These are phyloP conservation scores for Pulveroboletus sp. DNA, from an alignment of 768 basidiomycete genomes.

Conservation along the genomic window DNA sequence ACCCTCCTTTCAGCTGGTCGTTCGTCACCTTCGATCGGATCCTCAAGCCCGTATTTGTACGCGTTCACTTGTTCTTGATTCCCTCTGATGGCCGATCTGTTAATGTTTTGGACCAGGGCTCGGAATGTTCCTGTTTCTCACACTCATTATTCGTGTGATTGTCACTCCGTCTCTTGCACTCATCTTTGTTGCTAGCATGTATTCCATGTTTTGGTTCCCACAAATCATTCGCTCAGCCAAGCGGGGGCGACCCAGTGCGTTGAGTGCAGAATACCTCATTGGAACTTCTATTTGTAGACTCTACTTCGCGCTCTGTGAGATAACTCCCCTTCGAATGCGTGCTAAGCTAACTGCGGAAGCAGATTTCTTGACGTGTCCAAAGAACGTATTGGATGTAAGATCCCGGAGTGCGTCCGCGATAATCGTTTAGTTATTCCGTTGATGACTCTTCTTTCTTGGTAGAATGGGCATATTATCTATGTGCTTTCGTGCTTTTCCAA, in stretches of 20 bases:
- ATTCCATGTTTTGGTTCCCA: conserved; percentile 79
- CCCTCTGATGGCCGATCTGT: neutral
- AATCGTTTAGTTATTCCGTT: neutral
- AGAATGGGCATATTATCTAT: conserved; percentile 67
- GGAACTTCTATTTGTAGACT: conserved; percentile 73
- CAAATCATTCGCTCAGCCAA: conserved; percentile 77
- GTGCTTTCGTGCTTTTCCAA: conserved; percentile 58
- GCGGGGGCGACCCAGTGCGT: conserved; percentile 64
- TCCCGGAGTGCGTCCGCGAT: conserved; percentile 52
- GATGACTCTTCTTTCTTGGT: conserved; percentile 1
- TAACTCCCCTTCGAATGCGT: neutral
- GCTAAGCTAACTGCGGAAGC: neutral
- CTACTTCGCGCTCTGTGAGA: conserved; percentile 71
- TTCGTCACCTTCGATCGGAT: conserved; percentile 59
- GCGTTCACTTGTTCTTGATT: conserved; percentile 17
- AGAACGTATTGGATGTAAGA: conserved; percentile 80
- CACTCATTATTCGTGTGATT: conserved; percentile 70
- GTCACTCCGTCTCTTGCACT: conserved; percentile 62
- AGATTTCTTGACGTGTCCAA: conserved; percentile 83
- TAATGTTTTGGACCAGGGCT: conserved; percentile 45
- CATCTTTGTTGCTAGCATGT: conserved; percentile 60
- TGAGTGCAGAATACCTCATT: conserved; percentile 66
- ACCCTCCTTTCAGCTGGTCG: conserved; percentile 41
- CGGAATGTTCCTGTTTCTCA: conserved; percentile 60
- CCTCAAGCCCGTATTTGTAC: conserved; percentile 69